A percentile compares a stretch with the other conserved stretches of the same genome.
These are phyloP conservation scores for Picochlorum sp. DNA, from an alignment of 139 green algal genomes.

Conservation along the genomic window DNA sequence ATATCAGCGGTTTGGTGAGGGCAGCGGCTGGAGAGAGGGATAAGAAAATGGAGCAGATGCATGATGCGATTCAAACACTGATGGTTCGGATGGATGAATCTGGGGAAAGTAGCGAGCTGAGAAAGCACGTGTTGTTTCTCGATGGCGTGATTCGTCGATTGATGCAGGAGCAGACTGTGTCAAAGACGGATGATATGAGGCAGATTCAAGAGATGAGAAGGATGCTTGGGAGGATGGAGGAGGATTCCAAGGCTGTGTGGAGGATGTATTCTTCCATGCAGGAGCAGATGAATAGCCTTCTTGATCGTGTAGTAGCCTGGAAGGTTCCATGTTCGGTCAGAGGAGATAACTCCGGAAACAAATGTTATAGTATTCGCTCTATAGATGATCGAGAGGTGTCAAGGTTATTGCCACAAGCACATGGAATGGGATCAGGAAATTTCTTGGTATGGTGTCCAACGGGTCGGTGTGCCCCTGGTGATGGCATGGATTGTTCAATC, in stretches of 20 bases:
- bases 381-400: too few relatives aligned
- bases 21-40: too few relatives aligned
- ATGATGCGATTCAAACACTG: too few relatives aligned
- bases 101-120: neutral
- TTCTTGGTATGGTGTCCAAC: too few relatives aligned
- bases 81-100: too few relatives aligned
- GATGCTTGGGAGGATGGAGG: neutral
- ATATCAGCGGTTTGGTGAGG: too few relatives aligned
- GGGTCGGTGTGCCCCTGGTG: too few relatives aligned
- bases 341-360: neutral
- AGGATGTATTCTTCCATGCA: neutral
- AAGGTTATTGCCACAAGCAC: too few relatives aligned
- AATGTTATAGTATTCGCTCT: too few relatives aligned
- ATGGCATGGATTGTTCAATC: too few relatives aligned
- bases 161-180: neutral
- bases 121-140: neutral
- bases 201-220: neutral
- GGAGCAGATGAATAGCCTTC: neutral
- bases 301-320: neutral
- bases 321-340: neutral
- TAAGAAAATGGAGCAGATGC: too few relatives aligned
- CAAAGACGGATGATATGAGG: conserved; percentile 1
- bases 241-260: neutral
- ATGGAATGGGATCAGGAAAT: too few relatives aligned
- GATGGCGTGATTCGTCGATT: neutral